phyloP scores from a whole-genome alignment of 371 early-diverging fungal genomes.

The Batkoa obscura region DNA sequence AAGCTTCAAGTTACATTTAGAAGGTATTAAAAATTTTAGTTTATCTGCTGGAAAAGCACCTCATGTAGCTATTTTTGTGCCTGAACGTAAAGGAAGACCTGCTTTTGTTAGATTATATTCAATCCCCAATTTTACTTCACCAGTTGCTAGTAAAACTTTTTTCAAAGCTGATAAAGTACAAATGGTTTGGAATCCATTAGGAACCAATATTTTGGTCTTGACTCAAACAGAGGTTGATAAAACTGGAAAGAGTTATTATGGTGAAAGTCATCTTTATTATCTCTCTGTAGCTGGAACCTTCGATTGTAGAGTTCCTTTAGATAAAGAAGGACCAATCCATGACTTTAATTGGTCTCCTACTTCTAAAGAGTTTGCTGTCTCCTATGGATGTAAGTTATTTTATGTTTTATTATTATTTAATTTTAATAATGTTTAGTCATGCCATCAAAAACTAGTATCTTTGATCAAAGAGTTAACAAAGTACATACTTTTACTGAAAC shows the following conservation, averaged over 20 bases:
- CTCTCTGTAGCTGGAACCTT: slow-evolving; percentile 78
- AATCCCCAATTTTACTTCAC: slow-evolving; percentile 47
- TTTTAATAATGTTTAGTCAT: slow-evolving; percentile 22
- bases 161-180: slow-evolving; percentile 82
- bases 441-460: slow-evolving; percentile 82
- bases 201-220: slow-evolving; percentile 70
- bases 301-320: slow-evolving; percentile 70
- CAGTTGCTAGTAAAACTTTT: slow-evolving; percentile 75
- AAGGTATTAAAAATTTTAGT: slow-evolving; percentile 62
- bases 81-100: slow-evolving; percentile 64
- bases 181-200: slow-evolving; percentile 86
- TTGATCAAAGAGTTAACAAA: slow-evolving; percentile 68
- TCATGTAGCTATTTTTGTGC: slow-evolving; percentile 72
- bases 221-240: slow-evolving; percentile 89
- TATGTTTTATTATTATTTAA: not conserved
- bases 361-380: slow-evolving; percentile 85
- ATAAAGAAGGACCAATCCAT: slow-evolving; percentile 85
- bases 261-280: slow-evolving; percentile 85
- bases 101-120: slow-evolving; percentile 64
- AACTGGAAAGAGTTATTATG: slow-evolving; percentile 91
- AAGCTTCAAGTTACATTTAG: slow-evolving; percentile 34
- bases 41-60: slow-evolving; percentile 74
- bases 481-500: slow-evolving; percentile 69
- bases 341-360: slow-evolving; percentile 89
- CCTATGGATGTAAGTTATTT: slow-evolving; percentile 55